Evolutionary conservation across 2,329 filamentous ascomycete species (phyloP).

Genomic region (Beauveria bassiana): DNA sequence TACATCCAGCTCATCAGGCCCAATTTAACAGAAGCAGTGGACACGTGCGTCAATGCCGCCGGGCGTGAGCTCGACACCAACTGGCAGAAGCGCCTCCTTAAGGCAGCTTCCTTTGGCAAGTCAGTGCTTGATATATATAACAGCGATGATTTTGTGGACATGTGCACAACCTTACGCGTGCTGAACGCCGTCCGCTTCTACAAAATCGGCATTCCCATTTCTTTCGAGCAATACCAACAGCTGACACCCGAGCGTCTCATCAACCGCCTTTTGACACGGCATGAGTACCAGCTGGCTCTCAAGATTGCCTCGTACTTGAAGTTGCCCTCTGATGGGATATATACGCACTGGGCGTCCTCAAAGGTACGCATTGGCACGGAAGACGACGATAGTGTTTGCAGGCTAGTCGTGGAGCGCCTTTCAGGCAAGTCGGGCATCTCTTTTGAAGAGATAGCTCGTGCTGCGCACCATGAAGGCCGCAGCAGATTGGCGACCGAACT

Average conservation of each 20-base stretch:
- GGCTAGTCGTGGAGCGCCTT: constrained; percentile 77
- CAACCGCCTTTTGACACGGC: constrained; percentile 74
- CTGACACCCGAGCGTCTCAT: constrained; percentile 87
- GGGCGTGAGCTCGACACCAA: constrained; percentile 84
- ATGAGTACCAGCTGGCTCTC: constrained; percentile 85
- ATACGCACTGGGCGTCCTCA: constrained; percentile 93
- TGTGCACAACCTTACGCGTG: constrained; percentile 89
- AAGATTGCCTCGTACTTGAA: constrained; percentile 82
- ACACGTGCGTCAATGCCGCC: constrained; percentile 86
- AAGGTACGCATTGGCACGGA: constrained; percentile 82
- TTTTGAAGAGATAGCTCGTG: constrained; percentile 86
- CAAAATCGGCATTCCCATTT: constrained; percentile 80
- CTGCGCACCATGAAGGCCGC: constrained; percentile 90
- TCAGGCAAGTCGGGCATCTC: constrained; percentile 87
- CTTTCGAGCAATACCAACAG: constrained; percentile 88
- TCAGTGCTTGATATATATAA: constrained; percentile 96
- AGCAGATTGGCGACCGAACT: constrained; percentile 82
- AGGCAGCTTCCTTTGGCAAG: constrained; percentile 94
- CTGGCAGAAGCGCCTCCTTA: constrained; percentile 94
- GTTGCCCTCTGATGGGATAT: constrained; percentile 80
- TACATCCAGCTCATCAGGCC: constrained; percentile 91
- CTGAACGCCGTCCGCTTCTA: constrained; percentile 90
- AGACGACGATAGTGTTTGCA: constrained; percentile 82
- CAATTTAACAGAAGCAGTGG: constrained; percentile 84
- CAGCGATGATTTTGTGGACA: constrained; percentile 97